Evolutionary conservation across 2,329 filamentous ascomycete species (phyloP).

Genomic region (Cordyceps javanica): DNA sequence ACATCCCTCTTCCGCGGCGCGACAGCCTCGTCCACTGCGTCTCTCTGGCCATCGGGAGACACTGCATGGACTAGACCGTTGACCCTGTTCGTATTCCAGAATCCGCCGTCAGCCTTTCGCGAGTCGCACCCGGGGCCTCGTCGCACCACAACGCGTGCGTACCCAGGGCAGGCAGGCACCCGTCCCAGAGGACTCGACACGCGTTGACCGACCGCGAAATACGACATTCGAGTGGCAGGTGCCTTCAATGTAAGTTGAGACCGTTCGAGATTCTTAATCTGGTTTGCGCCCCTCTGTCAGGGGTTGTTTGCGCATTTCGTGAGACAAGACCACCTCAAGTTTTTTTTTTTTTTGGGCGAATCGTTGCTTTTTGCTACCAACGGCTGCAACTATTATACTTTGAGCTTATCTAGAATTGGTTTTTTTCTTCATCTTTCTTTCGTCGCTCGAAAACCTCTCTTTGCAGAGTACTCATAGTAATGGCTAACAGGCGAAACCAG

Average conservation of each 20-base stretch:
- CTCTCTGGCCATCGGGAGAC: conserved; percentile 7
- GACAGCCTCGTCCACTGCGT: background rate
- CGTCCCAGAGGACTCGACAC: background rate
- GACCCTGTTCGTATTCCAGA: background rate
- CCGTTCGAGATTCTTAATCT: background rate
- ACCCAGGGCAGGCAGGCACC: background rate
- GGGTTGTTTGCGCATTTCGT: background rate
- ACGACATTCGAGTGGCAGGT: background rate
- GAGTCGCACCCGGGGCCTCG: background rate
- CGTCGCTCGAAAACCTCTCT: background rate
- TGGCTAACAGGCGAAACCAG: conserved; percentile 14
- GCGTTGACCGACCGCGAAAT: background rate
- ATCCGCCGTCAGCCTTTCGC: background rate
- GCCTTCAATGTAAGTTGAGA: conserved; percentile 12
- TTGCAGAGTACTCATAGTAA: conserved; percentile 10
- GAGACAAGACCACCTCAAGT: background rate
- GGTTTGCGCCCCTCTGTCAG: background rate
- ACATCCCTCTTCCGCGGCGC: background rate
- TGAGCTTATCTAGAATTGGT: background rate
- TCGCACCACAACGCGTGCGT: background rate
- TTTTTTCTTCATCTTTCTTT: background rate
- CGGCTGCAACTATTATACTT: background rate
- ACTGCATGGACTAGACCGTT: background rate
- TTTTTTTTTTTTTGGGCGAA: background rate
- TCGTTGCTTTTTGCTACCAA: background rate